Base-by-base conservation (phyloP, 139 green algal species). In the Ettlia oleoabundans region DNA sequence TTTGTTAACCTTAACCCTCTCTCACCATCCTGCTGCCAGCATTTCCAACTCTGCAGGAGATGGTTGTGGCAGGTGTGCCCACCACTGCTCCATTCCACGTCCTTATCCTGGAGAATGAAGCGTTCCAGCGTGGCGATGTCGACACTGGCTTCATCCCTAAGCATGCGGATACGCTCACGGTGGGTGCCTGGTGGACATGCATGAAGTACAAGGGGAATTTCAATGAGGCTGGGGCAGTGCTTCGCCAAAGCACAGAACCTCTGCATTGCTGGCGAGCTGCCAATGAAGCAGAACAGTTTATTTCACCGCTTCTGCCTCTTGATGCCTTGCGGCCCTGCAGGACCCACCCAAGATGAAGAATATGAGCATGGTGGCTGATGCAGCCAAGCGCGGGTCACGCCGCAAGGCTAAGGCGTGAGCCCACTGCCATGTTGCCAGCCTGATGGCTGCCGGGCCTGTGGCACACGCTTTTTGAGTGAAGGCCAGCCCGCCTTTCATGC, bases 61-160 rank as follows among this genome's bases (percentile, higher is more conserved):
- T 87, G 64, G 85, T 94, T 32, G 90, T 94, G 74, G 35, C 40
- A 9, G 95, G 95, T 35, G 95, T 98, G 77, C 92, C 94, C 84
- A 98, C 95, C 78, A 98, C 95, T n/a, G 88, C 87, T 33, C 85
- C 88, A 76, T 98, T 94, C 93, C 95, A 98, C 91, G 90, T 93
- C 83, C 91, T 98, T 61, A 95, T 98, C 85, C 85, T 98, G 68
- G 89, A 94, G 73, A 86, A 88, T 38, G 63, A 92, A 15, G 83
- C 85, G 52, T 97, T 97, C 87, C 85, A 81, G 58, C 53, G 47
- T 6, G 93, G 92, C 28, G 84, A 90, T 21, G 90, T 94, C 40
- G 82, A 91, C 83, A 91, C 86, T 28, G 88, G 91, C 61, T 98
- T 98, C 93, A 98, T 98, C 80, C 51, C 82, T 33, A 97, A 95